Base-by-base conservation (phyloP, 2,329 filamentous ascomycete genomes). In the Drechslera avenae region DNA sequence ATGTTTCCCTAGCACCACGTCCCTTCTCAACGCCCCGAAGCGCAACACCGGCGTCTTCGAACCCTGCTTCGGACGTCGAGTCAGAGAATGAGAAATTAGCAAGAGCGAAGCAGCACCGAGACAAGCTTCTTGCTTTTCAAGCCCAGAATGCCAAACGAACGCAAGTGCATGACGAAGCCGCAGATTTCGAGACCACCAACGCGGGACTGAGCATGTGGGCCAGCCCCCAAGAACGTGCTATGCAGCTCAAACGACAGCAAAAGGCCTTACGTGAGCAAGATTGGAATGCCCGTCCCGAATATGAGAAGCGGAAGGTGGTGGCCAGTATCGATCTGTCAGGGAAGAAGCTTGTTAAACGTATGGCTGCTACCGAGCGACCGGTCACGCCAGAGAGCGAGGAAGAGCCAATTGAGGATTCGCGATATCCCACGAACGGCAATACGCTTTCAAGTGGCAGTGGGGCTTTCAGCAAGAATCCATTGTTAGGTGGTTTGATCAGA, bases 221-320 rank as follows among this genome's bases (percentile, higher is more conserved):
- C 41, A 90, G 79, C 13, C 90, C 91, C 0, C 86, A 89, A 57
- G 90, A 96, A 72, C 82, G 91, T 34, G 92, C 91, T 1, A 79
- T 86, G 58, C 90, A 94, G 70, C 76, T 96, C 50, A 95, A 93
- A 74, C 83, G 86, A 50, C 92, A 96, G 74, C 91, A 96, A 74
- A 90, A 89, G 69, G 78, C 92, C 3, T 75, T 96, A 60, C 79
- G 90, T 4, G 90, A 96, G 73, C 86, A 94, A 80, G 90, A 96
- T 65, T 95, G 91, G 86, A 89, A 88, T 60, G 86, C 88, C 3
- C 79, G 83, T 43, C 91, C 91, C 0, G 92, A 95, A 56, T 96
- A 91, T 73, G 92, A 97, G 77, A 96, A 93, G 81, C 83, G 90
- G 51, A 85, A 83, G 62, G 87, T 94, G 53, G 88, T 97, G 1